Base-by-base conservation (phyloP, 768 basidiomycete genomes). In the Mycena kentingensis region DNA sequence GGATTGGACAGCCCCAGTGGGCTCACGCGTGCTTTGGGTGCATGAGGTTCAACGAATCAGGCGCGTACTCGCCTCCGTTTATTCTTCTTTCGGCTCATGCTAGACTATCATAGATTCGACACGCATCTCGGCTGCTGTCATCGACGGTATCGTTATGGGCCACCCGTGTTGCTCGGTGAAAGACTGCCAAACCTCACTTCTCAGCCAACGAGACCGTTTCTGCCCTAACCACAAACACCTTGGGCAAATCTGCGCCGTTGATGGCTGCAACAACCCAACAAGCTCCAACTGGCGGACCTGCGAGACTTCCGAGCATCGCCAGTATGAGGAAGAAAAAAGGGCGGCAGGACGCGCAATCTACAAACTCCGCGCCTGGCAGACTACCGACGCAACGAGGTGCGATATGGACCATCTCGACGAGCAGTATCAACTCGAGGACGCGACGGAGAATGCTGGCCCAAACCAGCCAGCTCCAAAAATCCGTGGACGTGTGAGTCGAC, bases 1-100 rank as follows among this genome's bases (percentile, higher is more conserved):
- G 55, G 4, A 52, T 46, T 4, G 55, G 55, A 1, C 55, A 57
- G 24, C 22, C 24, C 1, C 39, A 47, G 45, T 57, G 50, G 55
- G 39, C 51, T 7, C 55, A 57, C 44, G 6, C 46, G 0, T 57
- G 55, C 18, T n/a, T 42, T 13, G 36, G 39, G 0, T 57, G 55
- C 27, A 46, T 19, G 7, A 46, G 21, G 22, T 57, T 0, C 52
- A 57, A 7, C 27, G 48, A 26, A 51, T 44, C 0, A 41, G 50
- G 52, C 10, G 49, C 28, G 0, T 3, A 41, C 24, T 51, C 36
- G 36, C 47, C 44, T 52, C 19, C 4, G 36, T 46, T 41, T 18
- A 15, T 26, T 12, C 42, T 27, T 35, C 27, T 15, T 45, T n/a
- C 38, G 31, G 18, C 3, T 42, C 21, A 24, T 5, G 7, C 22